Percentiles rank a stretch among this genome's conserved stretches.
phyloP scores from a whole-genome alignment of 2,329 filamentous ascomycete genomes.

The Aspergillus alliaceus region DNA sequence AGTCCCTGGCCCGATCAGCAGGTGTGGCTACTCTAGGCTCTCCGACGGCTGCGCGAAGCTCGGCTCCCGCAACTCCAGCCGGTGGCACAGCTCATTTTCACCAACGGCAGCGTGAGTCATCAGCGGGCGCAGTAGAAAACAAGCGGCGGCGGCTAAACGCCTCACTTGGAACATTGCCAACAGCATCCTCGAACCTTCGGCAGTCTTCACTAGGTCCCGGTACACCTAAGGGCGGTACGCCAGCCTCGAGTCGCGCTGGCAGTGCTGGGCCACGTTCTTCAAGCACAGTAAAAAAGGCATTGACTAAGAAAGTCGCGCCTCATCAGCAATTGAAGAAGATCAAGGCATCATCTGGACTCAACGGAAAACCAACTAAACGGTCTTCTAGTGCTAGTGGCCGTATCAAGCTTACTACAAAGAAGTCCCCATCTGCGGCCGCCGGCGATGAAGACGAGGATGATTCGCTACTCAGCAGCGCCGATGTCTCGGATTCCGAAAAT shows the following conservation, averaged over 20 bases:
- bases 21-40: conserved; percentile 42
- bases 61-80: conserved; percentile 47
- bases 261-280: conserved; percentile 56
- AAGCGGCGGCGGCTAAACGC: conserved; percentile 61
- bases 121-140: conserved; percentile 53
- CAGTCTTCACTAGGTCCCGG: conserved; percentile 63
- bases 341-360: conserved; percentile 29
- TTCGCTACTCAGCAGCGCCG: conserved; percentile 53
- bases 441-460: conserved; percentile 54
- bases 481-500: conserved; percentile 49
- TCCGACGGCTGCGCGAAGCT: conserved; percentile 39
- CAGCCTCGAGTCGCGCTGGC: conserved; percentile 54
- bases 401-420: conserved; percentile 40
- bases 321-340: conserved; percentile 51
- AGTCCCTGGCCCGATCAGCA: conserved; percentile 30
- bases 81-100: conserved; percentile 41
- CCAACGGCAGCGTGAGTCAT: conserved; percentile 56
- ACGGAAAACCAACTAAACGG: conserved; percentile 42
- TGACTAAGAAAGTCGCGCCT: conserved; percentile 56
- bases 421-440: conserved; percentile 40
- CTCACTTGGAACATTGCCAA: conserved; percentile 54
- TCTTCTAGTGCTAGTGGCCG: conserved; percentile 42
- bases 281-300: conserved; percentile 44
- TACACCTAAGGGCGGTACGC: conserved; percentile 62
- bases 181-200: conserved; percentile 55